These are phyloP conservation scores for Didymosphaeria variabile DNA, from an alignment of 2,329 filamentous ascomycete species.

Conservation along the genomic window DNA sequence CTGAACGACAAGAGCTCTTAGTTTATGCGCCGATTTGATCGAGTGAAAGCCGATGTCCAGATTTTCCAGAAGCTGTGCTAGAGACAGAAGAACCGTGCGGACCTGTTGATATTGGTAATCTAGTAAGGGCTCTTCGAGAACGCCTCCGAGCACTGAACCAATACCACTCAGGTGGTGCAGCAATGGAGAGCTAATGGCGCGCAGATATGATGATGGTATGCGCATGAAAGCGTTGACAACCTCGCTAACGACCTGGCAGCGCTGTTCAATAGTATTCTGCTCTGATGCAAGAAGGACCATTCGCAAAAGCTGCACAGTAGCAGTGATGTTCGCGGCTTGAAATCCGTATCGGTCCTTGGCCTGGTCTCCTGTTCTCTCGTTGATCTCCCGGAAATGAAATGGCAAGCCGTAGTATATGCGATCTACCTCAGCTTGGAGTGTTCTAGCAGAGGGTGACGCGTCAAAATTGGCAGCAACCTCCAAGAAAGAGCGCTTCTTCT, in stretches of 20 bases:
- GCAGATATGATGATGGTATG: constrained; percentile 57
- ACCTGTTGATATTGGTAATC: constrained; percentile 55
- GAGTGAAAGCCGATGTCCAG: constrained; percentile 44
- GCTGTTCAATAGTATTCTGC: constrained; percentile 52
- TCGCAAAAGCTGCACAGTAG: constrained; percentile 58
- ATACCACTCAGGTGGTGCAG: constrained; percentile 61
- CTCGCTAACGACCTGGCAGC: constrained; percentile 53
- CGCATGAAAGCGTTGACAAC: constrained; percentile 49
- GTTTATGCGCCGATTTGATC: neutral
- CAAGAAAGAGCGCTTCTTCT: constrained; percentile 9
- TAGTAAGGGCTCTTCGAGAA: constrained; percentile 56
- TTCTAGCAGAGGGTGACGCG: constrained; percentile 38
- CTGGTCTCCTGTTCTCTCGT: constrained; percentile 32
- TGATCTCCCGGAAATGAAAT: constrained; percentile 39
- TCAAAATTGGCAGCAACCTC: constrained; percentile 23
- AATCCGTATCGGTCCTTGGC: constrained; percentile 56
- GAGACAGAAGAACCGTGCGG: constrained; percentile 50
- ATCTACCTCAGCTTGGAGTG: constrained; percentile 10
- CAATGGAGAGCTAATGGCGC: constrained; percentile 59
- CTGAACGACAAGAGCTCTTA: constrained; percentile 3
- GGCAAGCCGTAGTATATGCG: constrained; percentile 27
- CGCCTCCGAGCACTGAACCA: constrained; percentile 59
- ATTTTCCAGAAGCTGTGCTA: constrained; percentile 57
- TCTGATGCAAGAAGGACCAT: constrained; percentile 53
- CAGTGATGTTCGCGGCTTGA: constrained; percentile 61